Evolutionary conservation across 164 flowering plant species (phyloP).

Genomic region (Annona cherimola): DNA sequence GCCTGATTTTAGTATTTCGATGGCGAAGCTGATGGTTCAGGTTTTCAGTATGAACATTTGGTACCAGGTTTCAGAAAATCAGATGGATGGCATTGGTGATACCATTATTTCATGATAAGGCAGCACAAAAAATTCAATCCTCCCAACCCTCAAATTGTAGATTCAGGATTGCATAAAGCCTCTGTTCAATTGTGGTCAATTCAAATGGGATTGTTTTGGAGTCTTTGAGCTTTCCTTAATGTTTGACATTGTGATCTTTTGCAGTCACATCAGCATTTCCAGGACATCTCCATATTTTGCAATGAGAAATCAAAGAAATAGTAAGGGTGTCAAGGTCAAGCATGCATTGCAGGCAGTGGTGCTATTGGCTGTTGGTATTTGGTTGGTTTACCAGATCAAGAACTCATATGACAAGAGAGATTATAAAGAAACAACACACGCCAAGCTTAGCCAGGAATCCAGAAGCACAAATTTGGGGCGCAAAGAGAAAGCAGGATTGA

Average conservation of each 20-base stretch:
- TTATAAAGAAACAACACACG: conserved; percentile 2
- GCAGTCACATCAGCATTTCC: background rate
- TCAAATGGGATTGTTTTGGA: background rate
- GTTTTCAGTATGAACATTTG: too few species aligned
- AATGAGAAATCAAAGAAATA: conserved; percentile 34
- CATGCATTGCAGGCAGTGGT: conserved; percentile 52
- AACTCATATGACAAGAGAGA: conserved; percentile 43
- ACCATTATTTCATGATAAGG: too few species aligned
- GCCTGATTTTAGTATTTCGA: too few species aligned
- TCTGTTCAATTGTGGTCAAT: too few species aligned
- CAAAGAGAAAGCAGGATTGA: conserved; percentile 16
- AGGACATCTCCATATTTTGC: background rate
- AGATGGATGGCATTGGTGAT: too few species aligned
- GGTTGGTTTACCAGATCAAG: conserved; percentile 80
- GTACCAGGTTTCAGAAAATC: too few species aligned
- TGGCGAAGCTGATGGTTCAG: too few species aligned
- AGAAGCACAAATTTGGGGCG: conserved; percentile 12
- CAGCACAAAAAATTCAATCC: too few species aligned
- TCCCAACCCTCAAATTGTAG: too few species aligned
- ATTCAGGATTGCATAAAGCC: too few species aligned
- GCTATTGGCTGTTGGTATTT: conserved; percentile 64
- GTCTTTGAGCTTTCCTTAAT: background rate
- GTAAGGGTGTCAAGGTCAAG: conserved; percentile 55
- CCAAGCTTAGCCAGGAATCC: background rate
- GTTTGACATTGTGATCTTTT: background rate